Evolutionary conservation across 2,329 filamentous ascomycete genomes (phyloP).

Genomic region (Sordariomycetes sp.): DNA sequence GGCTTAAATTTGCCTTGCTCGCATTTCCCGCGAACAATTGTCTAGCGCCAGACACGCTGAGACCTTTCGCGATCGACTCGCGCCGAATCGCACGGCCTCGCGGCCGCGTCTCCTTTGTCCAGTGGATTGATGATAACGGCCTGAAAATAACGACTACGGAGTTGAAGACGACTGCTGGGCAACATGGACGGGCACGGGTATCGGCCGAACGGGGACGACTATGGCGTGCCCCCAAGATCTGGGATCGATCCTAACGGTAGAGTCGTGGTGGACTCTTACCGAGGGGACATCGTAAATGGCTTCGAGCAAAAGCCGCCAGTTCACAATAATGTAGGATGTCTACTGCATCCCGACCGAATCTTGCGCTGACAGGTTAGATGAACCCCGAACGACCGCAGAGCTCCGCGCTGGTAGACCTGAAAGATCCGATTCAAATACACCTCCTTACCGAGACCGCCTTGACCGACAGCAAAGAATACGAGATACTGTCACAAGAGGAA

Average conservation of each 20-base stretch:
- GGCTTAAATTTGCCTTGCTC: no score
- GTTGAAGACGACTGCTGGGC: conserved; percentile 1
- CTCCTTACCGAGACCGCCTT: conserved; percentile 90
- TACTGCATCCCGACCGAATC: not conserved
- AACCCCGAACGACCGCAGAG: conserved; percentile 43
- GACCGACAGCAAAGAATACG: conserved; percentile 75
- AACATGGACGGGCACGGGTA: conserved; percentile 30
- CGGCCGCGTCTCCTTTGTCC: conserved; percentile 2
- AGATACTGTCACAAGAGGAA: conserved; percentile 84
- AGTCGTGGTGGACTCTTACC: conserved; percentile 50
- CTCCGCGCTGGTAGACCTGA: conserved; percentile 49
- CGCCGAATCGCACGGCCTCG: no score
- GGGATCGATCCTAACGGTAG: conserved; percentile 31
- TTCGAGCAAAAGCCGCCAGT: conserved; percentile 44
- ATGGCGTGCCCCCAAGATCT: conserved; percentile 19
- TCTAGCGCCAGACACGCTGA: no score
- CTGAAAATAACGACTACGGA: not conserved
- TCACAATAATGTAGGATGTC: conserved; percentile 45
- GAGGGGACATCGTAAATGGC: conserved; percentile 41
- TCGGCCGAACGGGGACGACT: conserved; percentile 24
- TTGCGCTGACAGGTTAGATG: conserved; percentile 27
- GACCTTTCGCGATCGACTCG: no score
- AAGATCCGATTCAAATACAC: conserved; percentile 76
- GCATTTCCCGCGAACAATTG: no score
- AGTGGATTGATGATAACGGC: not conserved